Evolutionary conservation across 192 early-diverging fungal genomes (phyloP), one percentile per base, ranked within the genome.

Genomic region (Rhizophlyctis rosea): DNA sequence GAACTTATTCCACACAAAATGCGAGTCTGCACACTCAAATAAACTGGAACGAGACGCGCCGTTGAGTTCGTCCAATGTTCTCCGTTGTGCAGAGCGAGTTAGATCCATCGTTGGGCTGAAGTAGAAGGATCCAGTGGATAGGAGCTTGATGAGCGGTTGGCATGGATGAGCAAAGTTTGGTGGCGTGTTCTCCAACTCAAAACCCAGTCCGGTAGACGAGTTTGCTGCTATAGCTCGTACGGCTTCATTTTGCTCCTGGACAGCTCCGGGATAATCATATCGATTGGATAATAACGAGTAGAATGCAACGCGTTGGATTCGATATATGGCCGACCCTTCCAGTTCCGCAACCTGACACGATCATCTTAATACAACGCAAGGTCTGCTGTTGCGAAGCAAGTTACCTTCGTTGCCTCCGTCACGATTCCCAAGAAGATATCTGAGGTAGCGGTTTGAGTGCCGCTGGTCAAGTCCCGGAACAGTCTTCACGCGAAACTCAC

Each of bases 1-100:
- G 70, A 82, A 87, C 47, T 71, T 78, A 71, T 99, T 99, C 97
- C 97, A 99, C 28, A 96, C 78, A 69, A 92, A 99, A 60, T 86
- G 76, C 1, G 81, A 74, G 61, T 93, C 87, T 64, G 86, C 84
- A 48, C 79, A 63, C 50, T 88, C 85, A 2, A 83, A 76, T 3
- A 78, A 71, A 30, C 65, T 65, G 32, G 57, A 47, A 49, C 51
- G 52, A 25, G 62, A 59, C 2, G 31, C 59, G 0, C 54, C 64
- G 23, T 63, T 47, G 34, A 36, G 63, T 9, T 50, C 55, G 29
- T 77, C 69, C 56, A 76, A 52, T 48, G 78, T 74, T 76, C 90
- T 84, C 51, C 79, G 73, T 74, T 93, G 91, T 7, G 86, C 62
- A 3, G 83, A 86, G 25, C 89, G 86, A 1, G 95, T 95, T 34